Conservation (phyloP, 352 stramenopile genomes). For the Phytopythium delawarense region DNA sequence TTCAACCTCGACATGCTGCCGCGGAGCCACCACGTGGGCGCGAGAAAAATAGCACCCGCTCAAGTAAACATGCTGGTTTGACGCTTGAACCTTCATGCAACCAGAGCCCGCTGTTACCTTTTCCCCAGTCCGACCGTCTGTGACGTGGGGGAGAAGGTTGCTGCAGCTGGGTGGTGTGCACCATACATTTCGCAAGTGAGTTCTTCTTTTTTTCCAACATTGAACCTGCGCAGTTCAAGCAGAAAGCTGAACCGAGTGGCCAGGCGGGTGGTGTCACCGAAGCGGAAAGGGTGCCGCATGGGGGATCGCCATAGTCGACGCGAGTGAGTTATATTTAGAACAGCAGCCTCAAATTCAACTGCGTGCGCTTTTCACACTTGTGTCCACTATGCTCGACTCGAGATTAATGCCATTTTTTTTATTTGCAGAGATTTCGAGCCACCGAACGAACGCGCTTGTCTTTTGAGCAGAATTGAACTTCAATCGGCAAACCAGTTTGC, state of each 20-base stretch:
- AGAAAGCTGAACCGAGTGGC: conserved; percentile 5
- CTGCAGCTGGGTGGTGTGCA: not conserved
- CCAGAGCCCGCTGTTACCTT: not conserved
- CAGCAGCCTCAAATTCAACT: not conserved
- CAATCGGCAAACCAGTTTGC: not conserved
- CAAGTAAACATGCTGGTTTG: conserved; percentile 3
- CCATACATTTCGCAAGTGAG: not conserved
- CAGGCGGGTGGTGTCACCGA: conserved; percentile 8
- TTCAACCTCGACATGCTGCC: not conserved
- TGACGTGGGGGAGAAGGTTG: not conserved
- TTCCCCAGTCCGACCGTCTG: not conserved
- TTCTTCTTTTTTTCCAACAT: conserved; percentile 3
- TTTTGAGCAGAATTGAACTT: conserved; percentile 9
- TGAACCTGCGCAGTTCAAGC: conserved; percentile 11
- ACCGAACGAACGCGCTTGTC: conserved; percentile 1
- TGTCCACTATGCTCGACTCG: not conserved
- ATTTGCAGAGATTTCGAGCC: not conserved
- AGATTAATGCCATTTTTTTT: not conserved
- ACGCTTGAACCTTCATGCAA: conserved; percentile 1
- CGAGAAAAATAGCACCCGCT: not conserved
- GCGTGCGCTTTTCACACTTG: conserved; percentile 1
- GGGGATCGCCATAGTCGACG: not conserved
- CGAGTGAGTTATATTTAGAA: not conserved
- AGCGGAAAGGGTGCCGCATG: not conserved
- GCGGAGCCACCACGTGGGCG: not conserved